Evolutionary conservation across 371 early-diverging fungal genomes (phyloP).

Genomic region (Mortierella sp.): DNA sequence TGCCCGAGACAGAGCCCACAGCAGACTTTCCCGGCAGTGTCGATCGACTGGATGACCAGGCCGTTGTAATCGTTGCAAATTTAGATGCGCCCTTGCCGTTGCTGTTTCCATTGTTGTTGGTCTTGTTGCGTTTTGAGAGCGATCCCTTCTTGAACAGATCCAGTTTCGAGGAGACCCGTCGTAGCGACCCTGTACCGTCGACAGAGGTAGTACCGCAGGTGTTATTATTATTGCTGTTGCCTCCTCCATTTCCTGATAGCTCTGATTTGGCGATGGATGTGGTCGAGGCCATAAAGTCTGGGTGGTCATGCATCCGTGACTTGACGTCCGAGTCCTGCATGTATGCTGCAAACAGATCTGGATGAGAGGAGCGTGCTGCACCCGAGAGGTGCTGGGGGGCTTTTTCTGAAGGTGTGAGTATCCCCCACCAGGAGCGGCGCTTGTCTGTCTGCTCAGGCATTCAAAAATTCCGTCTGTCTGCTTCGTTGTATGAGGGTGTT

Average conservation of each 20-base stretch:
- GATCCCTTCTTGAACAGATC: conserved; percentile 46
- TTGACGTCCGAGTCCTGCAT: conserved; percentile 21
- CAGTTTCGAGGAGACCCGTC: conserved; percentile 46
- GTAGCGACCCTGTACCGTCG: conserved; percentile 22
- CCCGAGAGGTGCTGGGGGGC: conserved; percentile 11
- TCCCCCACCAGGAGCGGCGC: conserved; percentile 55
- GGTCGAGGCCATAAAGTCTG: conserved; percentile 13
- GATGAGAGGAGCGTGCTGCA: conserved; percentile 25
- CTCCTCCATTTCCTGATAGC: conserved; percentile 14
- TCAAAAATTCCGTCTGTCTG: too few species aligned
- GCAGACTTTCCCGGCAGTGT: conserved; percentile 24
- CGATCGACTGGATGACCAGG: conserved; percentile 40
- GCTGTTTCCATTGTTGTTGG: conserved; percentile 7
- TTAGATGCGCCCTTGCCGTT: conserved; percentile 32
- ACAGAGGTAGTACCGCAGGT: not conserved
- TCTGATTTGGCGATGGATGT: conserved; percentile 1
- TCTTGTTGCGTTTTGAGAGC: conserved; percentile 31
- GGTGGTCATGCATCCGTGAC: conserved; percentile 17
- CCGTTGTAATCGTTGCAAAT: conserved; percentile 52
- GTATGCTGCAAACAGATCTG: conserved; percentile 28
- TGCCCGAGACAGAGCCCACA: conserved; percentile 38
- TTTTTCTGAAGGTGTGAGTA: conserved; percentile 27
- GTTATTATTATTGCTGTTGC: not conserved
- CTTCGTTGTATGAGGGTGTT: not conserved
- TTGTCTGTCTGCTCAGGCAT: conserved; percentile 56